These are phyloP conservation scores for Camelina neglecta DNA, from an alignment of 345 rosid genomes.

Conservation along the genomic window DNA sequence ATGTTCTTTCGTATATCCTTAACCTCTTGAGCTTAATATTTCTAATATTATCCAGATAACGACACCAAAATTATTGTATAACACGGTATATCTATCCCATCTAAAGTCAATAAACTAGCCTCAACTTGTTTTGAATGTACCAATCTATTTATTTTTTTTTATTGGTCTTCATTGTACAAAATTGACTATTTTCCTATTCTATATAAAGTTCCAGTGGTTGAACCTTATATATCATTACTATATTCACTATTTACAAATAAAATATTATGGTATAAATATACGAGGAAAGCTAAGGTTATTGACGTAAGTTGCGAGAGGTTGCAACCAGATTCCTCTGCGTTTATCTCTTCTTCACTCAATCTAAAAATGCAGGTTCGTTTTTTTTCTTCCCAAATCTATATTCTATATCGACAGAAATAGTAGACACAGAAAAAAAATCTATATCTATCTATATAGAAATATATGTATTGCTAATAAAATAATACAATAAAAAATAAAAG, in stretches of 20 bases:
- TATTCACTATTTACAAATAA: neutral
- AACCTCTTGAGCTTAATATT: too few species aligned
- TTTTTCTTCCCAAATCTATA: neutral
- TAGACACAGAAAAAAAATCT: too few species aligned
- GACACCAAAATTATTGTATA: neutral
- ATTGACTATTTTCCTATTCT: too few species aligned
- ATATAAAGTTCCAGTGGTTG: neutral
- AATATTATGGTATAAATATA: constrained; percentile 2
- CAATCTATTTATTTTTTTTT: too few species aligned
- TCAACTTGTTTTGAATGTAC: too few species aligned
- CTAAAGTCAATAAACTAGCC: too few species aligned
- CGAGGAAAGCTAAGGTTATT: neutral
- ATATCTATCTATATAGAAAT: too few species aligned
- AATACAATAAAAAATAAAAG: too few species aligned
- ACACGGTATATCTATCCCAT: neutral
- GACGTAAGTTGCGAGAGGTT: constrained; percentile 7
- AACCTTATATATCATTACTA: too few species aligned
- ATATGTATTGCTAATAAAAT: neutral
- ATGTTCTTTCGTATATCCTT: neutral
- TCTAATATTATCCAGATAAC: neutral
- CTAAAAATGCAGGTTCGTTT: constrained; percentile 25
- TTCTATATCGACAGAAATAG: neutral
- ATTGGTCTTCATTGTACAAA: too few species aligned
- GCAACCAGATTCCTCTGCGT: neutral
- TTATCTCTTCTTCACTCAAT: neutral